Conservation (phyloP, 306 rosid species). For the Neltuma alba region DNA sequence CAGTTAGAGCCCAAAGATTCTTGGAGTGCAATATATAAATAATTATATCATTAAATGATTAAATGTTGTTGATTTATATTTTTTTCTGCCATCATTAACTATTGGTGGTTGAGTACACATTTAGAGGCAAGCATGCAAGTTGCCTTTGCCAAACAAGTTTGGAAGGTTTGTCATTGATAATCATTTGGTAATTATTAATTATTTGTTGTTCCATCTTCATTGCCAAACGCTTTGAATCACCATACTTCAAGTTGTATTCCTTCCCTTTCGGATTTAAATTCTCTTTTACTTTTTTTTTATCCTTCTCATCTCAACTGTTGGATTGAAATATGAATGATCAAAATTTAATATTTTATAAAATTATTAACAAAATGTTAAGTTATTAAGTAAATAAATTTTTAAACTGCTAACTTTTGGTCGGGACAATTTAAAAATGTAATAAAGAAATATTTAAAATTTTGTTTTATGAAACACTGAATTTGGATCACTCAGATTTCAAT, state of each 20-base stretch:
- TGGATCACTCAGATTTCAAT: too few species aligned
- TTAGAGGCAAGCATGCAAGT: neutral
- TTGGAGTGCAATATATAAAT: neutral
- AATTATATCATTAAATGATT: neutral
- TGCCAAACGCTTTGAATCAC: neutral
- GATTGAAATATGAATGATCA: too few species aligned
- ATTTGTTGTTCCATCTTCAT: neutral
- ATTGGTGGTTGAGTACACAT: conserved; percentile 1
- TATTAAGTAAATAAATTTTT: too few species aligned
- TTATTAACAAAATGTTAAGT: too few species aligned
- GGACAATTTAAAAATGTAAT: too few species aligned
- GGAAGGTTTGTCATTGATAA: neutral
- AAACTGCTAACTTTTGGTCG: too few species aligned
- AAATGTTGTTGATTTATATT: neutral
- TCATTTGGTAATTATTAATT: neutral
- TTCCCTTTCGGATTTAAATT: too few species aligned
- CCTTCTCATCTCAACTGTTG: too few species aligned
- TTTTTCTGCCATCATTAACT: neutral
- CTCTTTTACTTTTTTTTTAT: too few species aligned
- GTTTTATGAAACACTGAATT: too few species aligned
- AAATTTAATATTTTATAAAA: too few species aligned
- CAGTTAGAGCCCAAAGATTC: neutral
- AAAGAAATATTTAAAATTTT: too few species aligned
- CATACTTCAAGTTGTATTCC: neutral
- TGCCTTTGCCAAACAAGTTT: neutral